Evolutionary conservation across 1,284 basidiomycete species (phyloP).

Genomic region (Amylostereum chailletii): DNA sequence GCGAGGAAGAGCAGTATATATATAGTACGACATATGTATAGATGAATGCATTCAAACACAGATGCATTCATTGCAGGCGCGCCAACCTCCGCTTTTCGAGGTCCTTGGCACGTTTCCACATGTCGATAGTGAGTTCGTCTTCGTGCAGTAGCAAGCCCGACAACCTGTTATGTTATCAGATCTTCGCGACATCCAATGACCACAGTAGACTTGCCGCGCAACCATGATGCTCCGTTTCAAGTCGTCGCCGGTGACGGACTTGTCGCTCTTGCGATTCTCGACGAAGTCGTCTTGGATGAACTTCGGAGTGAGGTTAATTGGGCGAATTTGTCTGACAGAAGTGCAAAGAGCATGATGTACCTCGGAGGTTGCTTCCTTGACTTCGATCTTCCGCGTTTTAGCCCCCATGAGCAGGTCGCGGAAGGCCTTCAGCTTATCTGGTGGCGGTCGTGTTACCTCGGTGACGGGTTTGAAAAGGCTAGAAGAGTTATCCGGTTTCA

Average conservation of each 20-base stretch:
- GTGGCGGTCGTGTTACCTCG: conserved; percentile 33
- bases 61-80: conserved; percentile 6
- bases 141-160: conserved; percentile 27
- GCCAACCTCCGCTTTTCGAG: conserved; percentile 25
- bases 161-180: conserved; percentile 18
- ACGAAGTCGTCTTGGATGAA: conserved; percentile 73
- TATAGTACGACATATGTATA: too few relatives aligned
- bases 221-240: conserved; percentile 56
- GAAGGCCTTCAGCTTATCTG: conserved; percentile 40
- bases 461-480: conserved; percentile 40
- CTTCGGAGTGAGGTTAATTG: conserved; percentile 25
- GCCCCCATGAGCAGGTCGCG: conserved; percentile 48
- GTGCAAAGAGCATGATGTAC: conserved; percentile 23
- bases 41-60: too few relatives aligned
- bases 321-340: background rate
- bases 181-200: conserved; percentile 1
- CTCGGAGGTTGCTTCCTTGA: conserved; percentile 46
- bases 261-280: conserved; percentile 39
- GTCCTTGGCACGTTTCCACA: conserved; percentile 30
- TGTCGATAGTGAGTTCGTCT: conserved; percentile 25
- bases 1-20: too few relatives aligned
- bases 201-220: conserved; percentile 39
- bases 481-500: conserved; percentile 21
- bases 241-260: conserved; percentile 44
- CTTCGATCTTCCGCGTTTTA: conserved; percentile 37